Evolutionary conservation across 176 grass and related monocot genomes (phyloP).

Genomic region (Zizania latifolia): DNA sequence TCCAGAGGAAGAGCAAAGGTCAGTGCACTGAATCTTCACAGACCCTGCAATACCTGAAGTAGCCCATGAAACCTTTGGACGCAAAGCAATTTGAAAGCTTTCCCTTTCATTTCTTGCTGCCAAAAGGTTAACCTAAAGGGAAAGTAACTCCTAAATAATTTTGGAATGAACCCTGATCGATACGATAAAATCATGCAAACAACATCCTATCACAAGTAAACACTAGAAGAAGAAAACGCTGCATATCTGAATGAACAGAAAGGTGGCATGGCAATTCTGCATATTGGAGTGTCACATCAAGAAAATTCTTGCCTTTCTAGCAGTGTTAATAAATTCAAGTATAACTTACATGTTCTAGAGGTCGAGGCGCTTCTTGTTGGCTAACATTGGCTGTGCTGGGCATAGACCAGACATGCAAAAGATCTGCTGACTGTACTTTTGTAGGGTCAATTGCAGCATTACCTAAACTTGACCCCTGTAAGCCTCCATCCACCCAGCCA

Average conservation of each 20-base stretch:
- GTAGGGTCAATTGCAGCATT: slow-evolving; percentile 56
- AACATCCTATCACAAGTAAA: background rate
- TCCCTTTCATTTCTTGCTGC: slow-evolving; percentile 97
- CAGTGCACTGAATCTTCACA: slow-evolving; percentile 75
- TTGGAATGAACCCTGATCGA: background rate
- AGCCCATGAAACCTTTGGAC: slow-evolving; percentile 86
- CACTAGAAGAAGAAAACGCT: slow-evolving; percentile 1
- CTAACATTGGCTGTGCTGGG: slow-evolving; percentile 88
- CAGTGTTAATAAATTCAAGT: slow-evolving; percentile 6
- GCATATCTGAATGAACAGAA: background rate
- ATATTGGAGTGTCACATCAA: background rate
- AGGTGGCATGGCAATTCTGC: background rate
- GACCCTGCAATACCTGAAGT: slow-evolving; percentile 70
- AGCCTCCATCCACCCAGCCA: slow-evolving; percentile 75
- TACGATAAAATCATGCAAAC: background rate
- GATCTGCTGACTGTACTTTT: slow-evolving; percentile 61
- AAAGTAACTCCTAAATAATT: background rate
- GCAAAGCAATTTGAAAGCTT: slow-evolving; percentile 89
- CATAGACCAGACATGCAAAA: slow-evolving; percentile 97
- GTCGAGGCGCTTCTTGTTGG: slow-evolving; percentile 80
- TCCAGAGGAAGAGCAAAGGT: slow-evolving; percentile 75
- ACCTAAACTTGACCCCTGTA: slow-evolving; percentile 36
- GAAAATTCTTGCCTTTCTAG: background rate
- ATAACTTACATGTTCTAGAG: slow-evolving; percentile 74
- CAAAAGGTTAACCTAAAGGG: slow-evolving; percentile 82